Base-by-base conservation (phyloP, 108 stramenopile genomes). In the Conticribra guillardii region DNA sequence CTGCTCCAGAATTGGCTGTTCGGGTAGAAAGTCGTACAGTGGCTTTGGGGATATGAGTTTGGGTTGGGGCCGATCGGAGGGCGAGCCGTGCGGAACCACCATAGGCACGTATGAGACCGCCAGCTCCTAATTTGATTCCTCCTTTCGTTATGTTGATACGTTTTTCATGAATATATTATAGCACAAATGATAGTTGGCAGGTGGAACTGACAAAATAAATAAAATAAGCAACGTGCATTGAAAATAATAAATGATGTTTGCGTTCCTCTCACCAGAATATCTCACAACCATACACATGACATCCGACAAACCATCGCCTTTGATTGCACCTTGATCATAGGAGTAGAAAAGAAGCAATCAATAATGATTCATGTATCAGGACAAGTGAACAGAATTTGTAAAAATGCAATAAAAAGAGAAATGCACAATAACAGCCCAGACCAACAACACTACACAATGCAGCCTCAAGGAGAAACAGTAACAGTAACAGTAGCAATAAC, bases 81-180 rank as follows among this genome's bases (percentile, higher is more conserved):
- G 83, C 89, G 48, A 70, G 71, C 24, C 94, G 66, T 2, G 91
- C 91, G 3, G 89, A 61, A 28, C 76, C 85, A 8, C 94, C 91
- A 64, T 92, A 95, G 30, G 91, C 91, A 50, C 94, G 88, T 65
- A 95, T 95, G 48, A 95, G 64, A 0, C 94, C 91, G 18, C 91
- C 94, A 27, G 94, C 89, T 18, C 94, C 94, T 21, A 95, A 60
- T 78, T 91, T 91, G 56, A 92, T 84, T 3, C 94, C 94, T 7
- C 86, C 83, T 71, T 47, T 3, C 1, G n/a, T 26, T 15, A 1
- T 29, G 2, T 28, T 29, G 46, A 23, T 27, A 1, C 1, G 5
- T 49, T 26, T 48, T 11, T 41, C 7, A 30, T 63, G n/a, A n/a
- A n/a, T n/a, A n/a, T n/a, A n/a, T n/a, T n/a, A n/a, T n/a, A n/a